A percentile compares a stretch with the other conserved stretches of the same genome.
Evolutionary conservation across 2,329 filamentous ascomycete genomes (phyloP).

Genomic region (Pseudopyricularia cyperi): DNA sequence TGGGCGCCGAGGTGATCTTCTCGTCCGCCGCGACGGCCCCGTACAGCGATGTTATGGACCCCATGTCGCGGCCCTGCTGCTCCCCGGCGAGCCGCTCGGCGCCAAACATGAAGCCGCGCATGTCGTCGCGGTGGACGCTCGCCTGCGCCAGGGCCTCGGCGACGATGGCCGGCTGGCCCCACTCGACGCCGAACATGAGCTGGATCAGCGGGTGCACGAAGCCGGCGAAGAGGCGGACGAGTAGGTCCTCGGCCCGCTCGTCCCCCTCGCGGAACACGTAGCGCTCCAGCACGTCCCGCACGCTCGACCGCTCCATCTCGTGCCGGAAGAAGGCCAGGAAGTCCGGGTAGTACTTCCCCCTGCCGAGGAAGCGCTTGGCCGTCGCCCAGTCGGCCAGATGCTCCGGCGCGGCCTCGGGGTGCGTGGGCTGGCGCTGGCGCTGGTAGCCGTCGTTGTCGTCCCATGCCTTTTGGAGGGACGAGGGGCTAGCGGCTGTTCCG

Average conservation of each 20-base stretch:
- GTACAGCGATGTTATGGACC: conserved; percentile 44
- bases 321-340: conserved; percentile 65
- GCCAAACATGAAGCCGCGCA: conserved; percentile 37
- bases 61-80: conserved; percentile 11
- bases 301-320: conserved; percentile 51
- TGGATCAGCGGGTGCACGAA: conserved; percentile 75
- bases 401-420: conserved; percentile 25
- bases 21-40: conserved; percentile 42
- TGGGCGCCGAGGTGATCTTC: conserved; percentile 40
- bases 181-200: conserved; percentile 74
- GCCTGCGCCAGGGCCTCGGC: conserved; percentile 70
- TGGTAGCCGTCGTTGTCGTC: conserved; percentile 56
- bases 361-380: conserved; percentile 49
- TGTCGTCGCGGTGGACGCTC: conserved; percentile 50
- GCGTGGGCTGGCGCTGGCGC: conserved; percentile 33
- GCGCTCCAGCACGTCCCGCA: conserved; percentile 44
- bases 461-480: conserved; percentile 50
- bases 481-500: conserved; percentile 53
- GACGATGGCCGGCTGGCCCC: conserved; percentile 66
- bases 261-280: conserved; percentile 51
- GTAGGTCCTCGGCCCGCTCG: conserved; percentile 52
- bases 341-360: conserved; percentile 51
- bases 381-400: conserved; percentile 42
- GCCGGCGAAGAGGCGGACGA: conserved; percentile 55
- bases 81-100: conserved; percentile 30